These are phyloP conservation scores for Umbellularia californica DNA, from an alignment of 164 flowering plant species.

Conservation along the genomic window DNA sequence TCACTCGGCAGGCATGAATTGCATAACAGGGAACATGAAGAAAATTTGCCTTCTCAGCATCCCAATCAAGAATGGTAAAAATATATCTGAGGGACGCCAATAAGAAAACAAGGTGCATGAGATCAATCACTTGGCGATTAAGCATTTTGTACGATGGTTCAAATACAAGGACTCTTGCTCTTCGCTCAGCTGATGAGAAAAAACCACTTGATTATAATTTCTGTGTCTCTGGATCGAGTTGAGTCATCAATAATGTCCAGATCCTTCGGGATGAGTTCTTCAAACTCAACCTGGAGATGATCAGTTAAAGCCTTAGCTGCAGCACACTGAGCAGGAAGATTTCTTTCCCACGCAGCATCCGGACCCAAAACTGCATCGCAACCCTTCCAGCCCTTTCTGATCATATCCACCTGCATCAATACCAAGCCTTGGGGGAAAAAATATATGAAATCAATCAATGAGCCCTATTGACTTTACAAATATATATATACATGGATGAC, in stretches of 20 bases:
- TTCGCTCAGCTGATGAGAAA: conserved; percentile 30
- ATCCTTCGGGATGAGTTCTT: conserved; percentile 22
- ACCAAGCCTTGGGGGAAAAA: conserved; percentile 46
- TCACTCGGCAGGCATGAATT: too few relatives aligned
- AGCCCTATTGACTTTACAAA: too few relatives aligned
- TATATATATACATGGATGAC: too few relatives aligned
- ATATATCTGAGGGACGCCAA: background rate
- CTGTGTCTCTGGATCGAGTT: conserved; percentile 17
- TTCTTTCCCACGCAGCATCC: conserved; percentile 14
- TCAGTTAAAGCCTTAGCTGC: conserved; percentile 39
- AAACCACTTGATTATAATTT: conserved; percentile 46
- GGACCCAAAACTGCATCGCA: conserved; percentile 37
- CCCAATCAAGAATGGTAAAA: background rate
- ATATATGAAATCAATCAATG: too few relatives aligned
- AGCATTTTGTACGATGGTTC: conserved; percentile 5
- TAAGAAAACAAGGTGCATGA: background rate
- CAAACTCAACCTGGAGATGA: conserved; percentile 36
- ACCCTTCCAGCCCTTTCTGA: conserved; percentile 34
- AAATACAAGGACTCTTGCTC: conserved; percentile 44
- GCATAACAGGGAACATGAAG: too few relatives aligned
- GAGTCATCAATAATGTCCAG: conserved; percentile 9
- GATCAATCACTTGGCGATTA: background rate
- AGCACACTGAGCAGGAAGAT: conserved; percentile 46
- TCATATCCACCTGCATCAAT: conserved; percentile 46
- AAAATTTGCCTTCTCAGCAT: too few relatives aligned